Base-by-base conservation (phyloP, 352 stramenopile genomes). In the Pythium sukuiense region DNA sequence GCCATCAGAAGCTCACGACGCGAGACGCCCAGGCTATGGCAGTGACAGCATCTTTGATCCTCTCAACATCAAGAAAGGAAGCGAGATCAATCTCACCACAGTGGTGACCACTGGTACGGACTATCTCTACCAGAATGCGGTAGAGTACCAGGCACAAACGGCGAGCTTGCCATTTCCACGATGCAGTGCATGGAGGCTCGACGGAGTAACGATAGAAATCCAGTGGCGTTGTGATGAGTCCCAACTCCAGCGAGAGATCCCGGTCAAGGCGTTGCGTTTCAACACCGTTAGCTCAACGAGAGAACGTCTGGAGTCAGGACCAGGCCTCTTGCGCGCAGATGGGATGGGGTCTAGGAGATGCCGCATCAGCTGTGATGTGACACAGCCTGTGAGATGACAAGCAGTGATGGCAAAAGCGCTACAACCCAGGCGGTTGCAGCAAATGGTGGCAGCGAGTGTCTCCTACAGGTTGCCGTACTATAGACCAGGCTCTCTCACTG, bases 41-140 rank as follows among this genome's bases (percentile, higher is more conserved):
- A n/a, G n/a, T n/a, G n/a, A n/a, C n/a, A n/a, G 43, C 3, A 50
- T 50, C 43, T 50, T 50, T 50, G 43, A 50, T 50, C 18, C 11
- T 12, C 6, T 24, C 18, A 50, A 50, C 43, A 50, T 50, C 43
- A 50, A 50, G 14, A 26, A 24, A 24, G 12, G 14, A 24, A 46
- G n/a, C n/a, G n/a, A n/a, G n/a, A n/a, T n/a, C n/a, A n/a, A n/a
- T n/a, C n/a, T n/a, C n/a, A n/a, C n/a, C n/a, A n/a, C n/a, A n/a
- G n/a, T n/a, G n/a, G n/a, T n/a, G n/a, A n/a, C n/a, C n/a, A n/a
- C n/a, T n/a, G n/a, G n/a, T n/a, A n/a, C n/a, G n/a, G n/a, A n/a
- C n/a, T n/a, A n/a, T n/a, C n/a, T n/a, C n/a, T n/a, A n/a, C n/a
- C n/a, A n/a, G n/a, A n/a, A n/a, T n/a, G n/a, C n/a, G n/a, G n/a